Conservation (phyloP, 805 yeast genomes). For the Candida schatavii region DNA sequence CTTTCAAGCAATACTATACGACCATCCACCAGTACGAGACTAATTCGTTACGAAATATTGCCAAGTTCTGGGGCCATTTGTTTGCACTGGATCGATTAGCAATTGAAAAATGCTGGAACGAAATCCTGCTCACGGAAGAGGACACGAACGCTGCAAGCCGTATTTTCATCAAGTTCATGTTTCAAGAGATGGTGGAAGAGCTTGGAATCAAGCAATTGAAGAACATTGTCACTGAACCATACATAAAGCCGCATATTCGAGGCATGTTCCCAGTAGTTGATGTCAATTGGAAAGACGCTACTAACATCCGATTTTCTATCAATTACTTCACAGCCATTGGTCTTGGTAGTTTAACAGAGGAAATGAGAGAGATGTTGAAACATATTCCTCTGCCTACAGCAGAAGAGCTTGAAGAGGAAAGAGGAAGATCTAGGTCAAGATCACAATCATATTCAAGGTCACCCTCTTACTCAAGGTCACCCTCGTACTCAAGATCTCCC, state of each 20-base stretch:
- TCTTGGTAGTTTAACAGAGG: constrained; percentile 77
- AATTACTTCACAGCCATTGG: constrained; percentile 94
- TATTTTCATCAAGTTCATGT: constrained; percentile 75
- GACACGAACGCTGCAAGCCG: constrained; percentile 80
- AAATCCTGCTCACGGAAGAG: constrained; percentile 60
- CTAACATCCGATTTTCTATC: constrained; percentile 69
- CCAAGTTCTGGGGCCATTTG: constrained; percentile 83
- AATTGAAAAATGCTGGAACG: constrained; percentile 54
- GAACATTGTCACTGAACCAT: constrained; percentile 46
- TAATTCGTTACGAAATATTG: constrained; percentile 71
- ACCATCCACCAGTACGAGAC: constrained; percentile 68
- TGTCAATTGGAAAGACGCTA: constrained; percentile 34
- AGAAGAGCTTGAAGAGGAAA: constrained; percentile 2
- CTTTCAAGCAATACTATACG: constrained; percentile 56
- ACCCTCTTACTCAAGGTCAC: not conserved
- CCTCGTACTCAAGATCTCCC: constrained; percentile 1
- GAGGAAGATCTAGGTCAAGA: constrained; percentile 3
- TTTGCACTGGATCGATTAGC: constrained; percentile 67
- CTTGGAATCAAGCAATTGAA: constrained; percentile 57
- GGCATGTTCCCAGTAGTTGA: constrained; percentile 63
- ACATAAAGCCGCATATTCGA: constrained; percentile 43
- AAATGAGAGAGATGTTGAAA: constrained; percentile 61
- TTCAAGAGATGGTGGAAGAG: constrained; percentile 77
- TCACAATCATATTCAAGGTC: constrained; percentile 1
- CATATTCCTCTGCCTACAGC: constrained; percentile 20